Conservation (phyloP, 257 asterid genomes). For the Plectranthus barbatus region DNA sequence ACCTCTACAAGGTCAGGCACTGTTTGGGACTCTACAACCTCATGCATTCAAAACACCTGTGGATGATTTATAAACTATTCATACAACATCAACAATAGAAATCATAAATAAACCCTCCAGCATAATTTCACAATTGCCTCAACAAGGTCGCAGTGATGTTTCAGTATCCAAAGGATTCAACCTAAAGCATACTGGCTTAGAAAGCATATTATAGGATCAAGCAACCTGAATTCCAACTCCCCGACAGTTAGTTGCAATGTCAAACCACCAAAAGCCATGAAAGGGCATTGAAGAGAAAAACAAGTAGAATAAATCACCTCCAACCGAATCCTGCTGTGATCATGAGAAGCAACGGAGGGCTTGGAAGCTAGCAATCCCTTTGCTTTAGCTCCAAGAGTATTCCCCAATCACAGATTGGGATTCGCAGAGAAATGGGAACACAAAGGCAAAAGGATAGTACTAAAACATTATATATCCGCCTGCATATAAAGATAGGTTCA, state of each 20-base stretch:
- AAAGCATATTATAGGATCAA: not conserved
- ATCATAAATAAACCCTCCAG: no score
- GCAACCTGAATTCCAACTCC: not conserved
- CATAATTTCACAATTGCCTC: no score
- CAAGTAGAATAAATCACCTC: conserved; percentile 35
- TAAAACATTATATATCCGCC: not conserved
- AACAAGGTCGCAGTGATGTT: no score
- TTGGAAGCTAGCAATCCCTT: conserved; percentile 27
- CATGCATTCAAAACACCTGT: no score
- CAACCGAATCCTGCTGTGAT: conserved; percentile 43
- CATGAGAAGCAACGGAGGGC: conserved; percentile 47
- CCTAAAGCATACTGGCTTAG: no score
- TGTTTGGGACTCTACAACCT: no score
- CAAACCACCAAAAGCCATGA: conserved; percentile 4
- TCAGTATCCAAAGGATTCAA: no score
- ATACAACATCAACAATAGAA: no score
- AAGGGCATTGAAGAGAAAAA: not conserved
- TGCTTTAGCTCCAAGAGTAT: not conserved
- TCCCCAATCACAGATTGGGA: not conserved
- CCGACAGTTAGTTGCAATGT: not conserved
- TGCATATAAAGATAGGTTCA: not conserved
- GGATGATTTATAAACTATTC: no score
- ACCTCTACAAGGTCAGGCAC: no score
- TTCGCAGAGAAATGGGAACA: not conserved
- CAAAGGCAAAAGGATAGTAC: not conserved